Evolutionary conservation across 2,329 filamentous ascomycete species (phyloP).

Genomic region (Pseudocercospora fuligena): DNA sequence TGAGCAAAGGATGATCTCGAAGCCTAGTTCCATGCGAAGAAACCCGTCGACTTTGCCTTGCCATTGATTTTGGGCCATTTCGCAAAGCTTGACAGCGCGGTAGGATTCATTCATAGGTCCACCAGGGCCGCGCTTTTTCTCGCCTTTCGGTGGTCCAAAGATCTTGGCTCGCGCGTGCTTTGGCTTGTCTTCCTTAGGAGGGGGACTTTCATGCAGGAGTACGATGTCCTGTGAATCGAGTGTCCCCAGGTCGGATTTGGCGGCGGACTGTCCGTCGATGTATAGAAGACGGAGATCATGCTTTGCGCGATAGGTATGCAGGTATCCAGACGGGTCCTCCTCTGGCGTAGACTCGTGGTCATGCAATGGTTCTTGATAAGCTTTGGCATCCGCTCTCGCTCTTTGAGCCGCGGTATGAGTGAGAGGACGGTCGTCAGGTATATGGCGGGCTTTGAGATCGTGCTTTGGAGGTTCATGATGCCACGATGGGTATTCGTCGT

Average conservation of each 20-base stretch:
- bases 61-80: conserved; percentile 57
- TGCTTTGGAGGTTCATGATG: conserved; percentile 10
- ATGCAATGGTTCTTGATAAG: conserved; percentile 5
- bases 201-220: conserved; percentile 51
- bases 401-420: conserved; percentile 22
- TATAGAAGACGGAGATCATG: conserved; percentile 67
- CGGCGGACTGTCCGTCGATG: conserved; percentile 72
- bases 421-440: conserved; percentile 12
- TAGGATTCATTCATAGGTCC: conserved; percentile 52
- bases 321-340: conserved; percentile 54
- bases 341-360: background rate
- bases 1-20: conserved; percentile 71
- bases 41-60: conserved; percentile 63
- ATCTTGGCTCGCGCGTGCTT: background rate
- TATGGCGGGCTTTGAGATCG: conserved; percentile 18
- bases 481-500: conserved; percentile 1
- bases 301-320: conserved; percentile 68
- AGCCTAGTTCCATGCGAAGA: conserved; percentile 70
- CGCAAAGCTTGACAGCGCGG: conserved; percentile 63
- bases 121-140: conserved; percentile 7
- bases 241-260: conserved; percentile 67
- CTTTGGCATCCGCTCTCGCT: conserved; percentile 13
- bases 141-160: background rate
- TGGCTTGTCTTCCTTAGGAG: conserved; percentile 20
- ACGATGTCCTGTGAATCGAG: conserved; percentile 70